phyloP scores from a whole-genome alignment of 148 eudicot genomes.

The Nepenthes gracilis region DNA sequence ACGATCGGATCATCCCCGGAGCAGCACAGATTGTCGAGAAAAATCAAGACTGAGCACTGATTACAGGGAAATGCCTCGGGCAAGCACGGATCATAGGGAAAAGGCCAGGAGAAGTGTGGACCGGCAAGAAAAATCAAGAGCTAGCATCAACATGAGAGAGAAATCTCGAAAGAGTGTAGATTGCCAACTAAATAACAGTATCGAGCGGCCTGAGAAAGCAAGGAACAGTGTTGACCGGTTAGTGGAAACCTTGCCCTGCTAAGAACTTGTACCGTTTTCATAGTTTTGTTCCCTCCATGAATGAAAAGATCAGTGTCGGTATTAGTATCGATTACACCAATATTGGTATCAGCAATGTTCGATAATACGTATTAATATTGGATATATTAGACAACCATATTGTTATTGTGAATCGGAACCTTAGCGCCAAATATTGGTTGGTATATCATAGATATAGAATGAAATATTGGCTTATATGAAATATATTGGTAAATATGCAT shows the following conservation, averaged over 20 bases:
- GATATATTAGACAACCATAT: too few species aligned
- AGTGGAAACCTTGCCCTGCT: constrained; percentile 11
- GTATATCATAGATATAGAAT: too few species aligned
- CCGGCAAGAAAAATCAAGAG: constrained; percentile 56
- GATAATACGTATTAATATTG: too few species aligned
- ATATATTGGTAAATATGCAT: too few species aligned
- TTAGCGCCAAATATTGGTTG: too few species aligned
- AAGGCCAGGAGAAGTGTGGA: constrained; percentile 54
- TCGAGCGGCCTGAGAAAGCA: constrained; percentile 65
- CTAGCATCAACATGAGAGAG: constrained; percentile 62
- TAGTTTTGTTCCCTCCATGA: not conserved
- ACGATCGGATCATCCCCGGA: constrained; percentile 42
- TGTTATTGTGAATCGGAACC: too few species aligned
- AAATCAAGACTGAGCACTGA: constrained; percentile 52
- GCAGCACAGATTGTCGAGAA: constrained; percentile 58
- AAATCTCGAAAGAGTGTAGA: constrained; percentile 49
- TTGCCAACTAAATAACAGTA: constrained; percentile 23
- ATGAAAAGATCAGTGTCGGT: not conserved
- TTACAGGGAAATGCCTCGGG: constrained; percentile 52
- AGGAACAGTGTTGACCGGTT: constrained; percentile 90
- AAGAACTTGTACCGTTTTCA: not conserved
- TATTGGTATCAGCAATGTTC: too few species aligned
- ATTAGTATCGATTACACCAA: not conserved
- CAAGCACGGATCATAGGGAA: constrained; percentile 46
- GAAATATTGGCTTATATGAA: too few species aligned